Base-by-base conservation (phyloP, 2,329 filamentous ascomycete species). In the Podosphaera fusca region DNA sequence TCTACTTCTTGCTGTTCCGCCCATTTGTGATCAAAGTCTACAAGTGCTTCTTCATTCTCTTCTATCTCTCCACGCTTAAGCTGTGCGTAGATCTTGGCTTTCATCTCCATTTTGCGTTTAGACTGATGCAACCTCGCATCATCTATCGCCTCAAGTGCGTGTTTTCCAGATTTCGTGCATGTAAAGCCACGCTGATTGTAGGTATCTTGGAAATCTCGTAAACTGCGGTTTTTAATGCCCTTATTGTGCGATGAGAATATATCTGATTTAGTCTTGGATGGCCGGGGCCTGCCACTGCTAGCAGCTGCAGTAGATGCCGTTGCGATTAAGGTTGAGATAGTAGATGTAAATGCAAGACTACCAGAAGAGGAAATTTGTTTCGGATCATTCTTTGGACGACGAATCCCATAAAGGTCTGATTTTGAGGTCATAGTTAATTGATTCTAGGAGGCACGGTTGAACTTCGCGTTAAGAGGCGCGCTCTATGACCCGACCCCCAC, bases 1-100 rank as follows among this genome's bases (percentile, higher is more conserved):
- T 65, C 62, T 8, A 66, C 70, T 2, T 68, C 69, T 57, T 81
- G 73, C 31, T 73, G 72, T 66, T 94, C 86, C 0, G 84, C 87
- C 89, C 92, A 96, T 71, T 96, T 98, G 59, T 84, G 77, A 70
- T 96, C 92, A 69, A 98, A 98, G 71, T 98, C 90, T 2, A 98
- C 84, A 33, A 94, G 77, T 31, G 78, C 76, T 46, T 78, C 76
- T 45, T 78, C 76, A 63, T 81, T 79, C 47, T 78, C 72, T 63
- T 79, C 73, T 66, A 82, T 78, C 62, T 85, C 78, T n/a, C 90
- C 89, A 38, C 85, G 78, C 70, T 94, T 94, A 80, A 98, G 83
- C 42, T 86, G 85, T 5, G 85, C 82, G 69, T 98, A 98, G 1
- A 92, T 71, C 3, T 85, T 79, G 2, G 86, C 87, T 70, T 98